Evolutionary conservation across 1,284 basidiomycete genomes (phyloP).

Genomic region (Cutaneotrichosporon cyanovorans): DNA sequence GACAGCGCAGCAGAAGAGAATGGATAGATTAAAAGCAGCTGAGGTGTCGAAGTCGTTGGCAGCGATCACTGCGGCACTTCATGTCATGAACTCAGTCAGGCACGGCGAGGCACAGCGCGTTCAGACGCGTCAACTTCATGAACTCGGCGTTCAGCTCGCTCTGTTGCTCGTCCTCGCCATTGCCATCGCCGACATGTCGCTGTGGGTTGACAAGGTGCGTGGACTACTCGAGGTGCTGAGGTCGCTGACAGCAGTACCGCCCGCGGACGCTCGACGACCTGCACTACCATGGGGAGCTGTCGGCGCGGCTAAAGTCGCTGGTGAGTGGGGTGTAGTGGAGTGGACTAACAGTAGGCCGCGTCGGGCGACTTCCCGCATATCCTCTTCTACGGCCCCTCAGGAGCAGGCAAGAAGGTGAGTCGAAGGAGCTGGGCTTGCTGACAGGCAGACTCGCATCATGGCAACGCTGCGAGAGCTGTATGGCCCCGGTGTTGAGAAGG

Average conservation of each 20-base stretch:
- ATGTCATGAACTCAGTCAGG: neutral
- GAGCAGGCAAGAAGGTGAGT: constrained; percentile 80
- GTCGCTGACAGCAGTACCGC: constrained; percentile 57
- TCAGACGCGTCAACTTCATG: neutral
- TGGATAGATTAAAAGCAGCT: no score
- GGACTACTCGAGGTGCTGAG: neutral
- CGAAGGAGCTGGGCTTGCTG: neutral
- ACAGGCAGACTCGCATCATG: constrained; percentile 69
- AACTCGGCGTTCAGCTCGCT: neutral
- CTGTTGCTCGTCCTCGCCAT: constrained; percentile 44
- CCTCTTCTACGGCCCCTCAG: constrained; percentile 94
- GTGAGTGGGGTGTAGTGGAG: constrained; percentile 44
- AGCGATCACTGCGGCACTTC: no score
- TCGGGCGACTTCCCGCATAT: constrained; percentile 96
- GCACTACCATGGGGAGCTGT: constrained; percentile 79
- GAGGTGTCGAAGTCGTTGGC: no score
- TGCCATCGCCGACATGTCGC: constrained; percentile 49
- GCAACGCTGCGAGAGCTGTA: constrained; percentile 83
- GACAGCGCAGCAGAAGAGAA: no score
- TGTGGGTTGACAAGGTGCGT: constrained; percentile 77
- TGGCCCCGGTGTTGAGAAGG: constrained; percentile 88
- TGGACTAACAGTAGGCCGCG: constrained; percentile 52
- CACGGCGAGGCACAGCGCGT: constrained; percentile 5
- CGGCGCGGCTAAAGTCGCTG: constrained; percentile 69
- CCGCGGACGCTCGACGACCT: constrained; percentile 77